These are phyloP conservation scores for Myxozyma nipponensis DNA, from an alignment of 805 yeast genomes.

Conservation along the genomic window DNA sequence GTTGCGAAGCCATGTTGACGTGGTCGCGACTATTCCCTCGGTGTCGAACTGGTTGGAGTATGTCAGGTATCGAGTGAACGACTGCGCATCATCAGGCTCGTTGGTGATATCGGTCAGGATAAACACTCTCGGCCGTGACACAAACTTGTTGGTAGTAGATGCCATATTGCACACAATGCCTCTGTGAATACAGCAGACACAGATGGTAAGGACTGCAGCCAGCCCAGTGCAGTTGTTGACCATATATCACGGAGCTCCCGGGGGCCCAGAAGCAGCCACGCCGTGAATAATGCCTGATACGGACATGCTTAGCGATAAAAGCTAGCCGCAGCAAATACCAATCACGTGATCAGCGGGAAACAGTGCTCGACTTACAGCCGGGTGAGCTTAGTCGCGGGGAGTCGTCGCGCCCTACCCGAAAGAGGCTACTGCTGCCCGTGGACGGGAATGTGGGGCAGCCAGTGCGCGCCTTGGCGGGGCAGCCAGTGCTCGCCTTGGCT, in stretches of 20 bases:
- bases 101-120: constrained; percentile 8
- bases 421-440: too few relatives aligned
- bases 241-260: not conserved
- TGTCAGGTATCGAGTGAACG: constrained; percentile 4
- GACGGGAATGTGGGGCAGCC: too few relatives aligned
- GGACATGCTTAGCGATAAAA: too few relatives aligned
- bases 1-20: constrained; percentile 6
- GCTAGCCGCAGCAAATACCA: too few relatives aligned
- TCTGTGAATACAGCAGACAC: not conserved
- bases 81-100: constrained; percentile 14
- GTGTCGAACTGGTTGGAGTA: constrained; percentile 8
- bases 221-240: not conserved
- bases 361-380: too few relatives aligned
- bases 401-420: too few relatives aligned
- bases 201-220: not conserved
- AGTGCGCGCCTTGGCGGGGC: too few relatives aligned
- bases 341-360: too few relatives aligned
- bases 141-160: not conserved
- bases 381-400: too few relatives aligned
- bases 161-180: not conserved
- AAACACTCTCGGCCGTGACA: constrained; percentile 2
- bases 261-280: too few relatives aligned
- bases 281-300: too few relatives aligned
- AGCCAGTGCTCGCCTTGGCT: too few relatives aligned
- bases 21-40: constrained; percentile 7